Evolutionary conservation across 1,284 basidiomycete genomes (phyloP).

Genomic region (Cystobasidium pallidum): DNA sequence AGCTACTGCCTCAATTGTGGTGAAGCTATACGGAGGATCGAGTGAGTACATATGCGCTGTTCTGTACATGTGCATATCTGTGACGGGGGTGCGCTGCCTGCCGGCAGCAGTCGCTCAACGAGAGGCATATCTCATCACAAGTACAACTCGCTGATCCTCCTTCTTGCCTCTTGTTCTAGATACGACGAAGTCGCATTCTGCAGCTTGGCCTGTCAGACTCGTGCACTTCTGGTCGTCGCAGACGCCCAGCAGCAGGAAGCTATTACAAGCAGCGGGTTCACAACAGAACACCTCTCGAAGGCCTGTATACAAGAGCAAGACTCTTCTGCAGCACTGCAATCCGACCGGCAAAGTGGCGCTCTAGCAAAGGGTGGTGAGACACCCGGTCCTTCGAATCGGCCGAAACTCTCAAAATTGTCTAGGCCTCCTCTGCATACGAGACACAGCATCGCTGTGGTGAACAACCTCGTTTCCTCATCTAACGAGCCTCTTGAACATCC

Average conservation of each 20-base stretch:
- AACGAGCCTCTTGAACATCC: background rate
- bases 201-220: slow-evolving; percentile 29
- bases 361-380: background rate
- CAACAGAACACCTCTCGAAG: background rate
- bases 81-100: too few relatives aligned
- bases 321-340: background rate
- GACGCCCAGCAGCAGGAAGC: slow-evolving; percentile 28
- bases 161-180: background rate
- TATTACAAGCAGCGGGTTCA: background rate
- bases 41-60: slow-evolving; percentile 31
- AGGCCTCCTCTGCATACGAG: slow-evolving; percentile 18
- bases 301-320: background rate
- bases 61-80: too few relatives aligned
- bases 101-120: too few relatives aligned
- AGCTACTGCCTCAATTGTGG: slow-evolving; percentile 31
- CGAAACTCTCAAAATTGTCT: background rate
- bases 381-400: background rate
- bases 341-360: background rate
- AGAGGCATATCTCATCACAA: background rate
- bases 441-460: slow-evolving; percentile 22
- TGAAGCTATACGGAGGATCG: slow-evolving; percentile 23
- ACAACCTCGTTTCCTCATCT: slow-evolving; percentile 10
- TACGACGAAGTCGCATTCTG: slow-evolving; percentile 34
- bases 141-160: background rate
- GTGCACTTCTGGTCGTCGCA: slow-evolving; percentile 12